Base-by-base conservation (phyloP, 108 stramenopile species). In the Thalassiosira profunda region DNA sequence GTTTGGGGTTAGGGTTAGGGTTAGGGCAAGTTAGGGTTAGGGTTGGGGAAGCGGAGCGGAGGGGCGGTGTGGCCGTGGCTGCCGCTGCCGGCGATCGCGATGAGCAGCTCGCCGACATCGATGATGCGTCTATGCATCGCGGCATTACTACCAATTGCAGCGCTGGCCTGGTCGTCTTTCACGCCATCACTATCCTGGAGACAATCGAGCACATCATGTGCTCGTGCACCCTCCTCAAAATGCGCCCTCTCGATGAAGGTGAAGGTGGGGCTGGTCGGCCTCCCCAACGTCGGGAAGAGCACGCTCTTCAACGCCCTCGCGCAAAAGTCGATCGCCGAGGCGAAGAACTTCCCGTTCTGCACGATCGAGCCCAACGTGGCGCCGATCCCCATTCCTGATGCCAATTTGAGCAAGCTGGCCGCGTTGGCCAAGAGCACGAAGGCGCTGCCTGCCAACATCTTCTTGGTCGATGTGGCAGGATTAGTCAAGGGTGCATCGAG, bases 321-420 rank as follows among this genome's bases (percentile, higher is more conserved):
- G 5, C 65, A 76, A 44, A 81, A 84, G 37, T 57, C 85, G 48
- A 61, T 89, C 21, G 88, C 88, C 5, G 58, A 70, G 8, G 79
- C 86, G 0, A 81, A 71, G 24, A 97, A 96, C 67, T 97, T 89
- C 74, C 97, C 98, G n/a, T 99, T 98, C 85, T 98, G 98, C 66
- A 98, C 98, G 48, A 97, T 98, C 41, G 98, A 98, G 58, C 98
- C 98, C 45, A 96, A 98, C 38, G 63, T 86, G 7, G 88, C 96
- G 12, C 71, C 81, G 3, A 86, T 95, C 8, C 63, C 87, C 5
- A 84, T 98, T 17, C 96, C 92, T 8, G 96, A 98, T 70, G 58
- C 67, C 1, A 70, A 80, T 33, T 74, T 97, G 36, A 25, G 65
- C 24, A 36, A 25, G 35, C 74, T 97, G 28, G 77, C 64, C 10